Percentiles rank a stretch among this genome's conserved stretches.
These are phyloP conservation scores for Xeromyces bisporus DNA, from an alignment of 495 filamentous ascomycete species.

Conservation along the genomic window DNA sequence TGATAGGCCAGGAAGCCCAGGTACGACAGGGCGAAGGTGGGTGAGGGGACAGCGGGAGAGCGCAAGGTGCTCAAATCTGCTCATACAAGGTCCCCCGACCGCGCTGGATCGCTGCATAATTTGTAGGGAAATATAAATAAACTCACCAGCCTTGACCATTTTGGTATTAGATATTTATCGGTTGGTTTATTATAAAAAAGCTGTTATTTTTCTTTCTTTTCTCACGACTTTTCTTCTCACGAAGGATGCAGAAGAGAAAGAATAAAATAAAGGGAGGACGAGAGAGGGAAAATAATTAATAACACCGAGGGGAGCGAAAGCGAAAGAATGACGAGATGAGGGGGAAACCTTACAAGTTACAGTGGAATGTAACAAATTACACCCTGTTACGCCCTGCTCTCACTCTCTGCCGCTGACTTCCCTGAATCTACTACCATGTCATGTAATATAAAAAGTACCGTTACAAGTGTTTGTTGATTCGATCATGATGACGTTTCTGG, in stretches of 20 bases:
- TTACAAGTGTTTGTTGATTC: no score
- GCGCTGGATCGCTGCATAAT: conserved; percentile 21
- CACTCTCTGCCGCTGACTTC: no score
- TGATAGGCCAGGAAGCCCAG: conserved; percentile 18
- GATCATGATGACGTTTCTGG: no score
- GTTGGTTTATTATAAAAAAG: conserved; percentile 4
- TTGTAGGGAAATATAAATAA: conserved; percentile 5
- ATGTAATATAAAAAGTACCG: no score
- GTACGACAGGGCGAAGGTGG: no score
- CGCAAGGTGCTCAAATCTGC: conserved; percentile 40
- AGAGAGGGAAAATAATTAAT: conserved; percentile 12
- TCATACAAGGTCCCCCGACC: conserved; percentile 29
- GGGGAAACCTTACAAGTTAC: neutral
- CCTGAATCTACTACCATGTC: no score
- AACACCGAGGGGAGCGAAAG: no score
- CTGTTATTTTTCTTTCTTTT: conserved; percentile 1
- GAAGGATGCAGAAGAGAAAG: conserved; percentile 4
- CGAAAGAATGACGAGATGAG: conserved; percentile 3
- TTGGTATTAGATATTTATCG: conserved; percentile 22
- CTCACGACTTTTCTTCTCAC: no score
- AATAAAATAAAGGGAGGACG: conserved; percentile 5
- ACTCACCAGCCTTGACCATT: conserved; percentile 95
- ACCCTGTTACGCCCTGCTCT: no score
- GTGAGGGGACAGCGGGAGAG: conserved; percentile 5
- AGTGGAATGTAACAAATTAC: no score